Conservation (phyloP, 2,329 filamentous ascomycete species). For the Furcasterigmium furcatum region DNA sequence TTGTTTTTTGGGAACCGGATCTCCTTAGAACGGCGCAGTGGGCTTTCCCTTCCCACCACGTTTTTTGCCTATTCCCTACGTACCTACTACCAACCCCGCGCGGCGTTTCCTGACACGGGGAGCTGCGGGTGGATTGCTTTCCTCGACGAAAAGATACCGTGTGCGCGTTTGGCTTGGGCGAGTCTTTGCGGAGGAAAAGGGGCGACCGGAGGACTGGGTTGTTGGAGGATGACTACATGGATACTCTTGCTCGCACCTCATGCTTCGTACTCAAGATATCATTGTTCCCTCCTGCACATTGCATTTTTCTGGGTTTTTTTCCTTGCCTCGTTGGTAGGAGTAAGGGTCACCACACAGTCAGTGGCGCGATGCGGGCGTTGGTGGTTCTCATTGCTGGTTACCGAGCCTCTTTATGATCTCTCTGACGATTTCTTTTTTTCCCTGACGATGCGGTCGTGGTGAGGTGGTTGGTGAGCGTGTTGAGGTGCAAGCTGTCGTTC, state of each 20-base stretch:
- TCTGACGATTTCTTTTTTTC: too few species aligned
- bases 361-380: too few species aligned
- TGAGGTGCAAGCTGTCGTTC: too few species aligned
- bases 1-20: neutral
- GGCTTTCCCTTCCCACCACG: too few species aligned
- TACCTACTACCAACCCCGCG: too few species aligned
- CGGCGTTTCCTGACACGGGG: too few species aligned
- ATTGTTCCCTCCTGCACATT: neutral
- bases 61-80: too few species aligned
- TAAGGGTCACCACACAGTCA: too few species aligned
- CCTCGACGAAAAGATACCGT: neutral
- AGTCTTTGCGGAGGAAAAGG: neutral
- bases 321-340: neutral
- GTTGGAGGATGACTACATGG: slow-evolving; percentile 1
- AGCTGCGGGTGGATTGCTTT: neutral
- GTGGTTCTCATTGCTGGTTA: too few species aligned
- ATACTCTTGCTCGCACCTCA: slow-evolving; percentile 3
- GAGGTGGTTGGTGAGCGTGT: too few species aligned
- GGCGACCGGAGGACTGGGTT: neutral
- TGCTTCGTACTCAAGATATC: slow-evolving; percentile 7
- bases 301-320: neutral
- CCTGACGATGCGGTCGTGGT: too few species aligned
- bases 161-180: neutral
- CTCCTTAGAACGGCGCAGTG: neutral
- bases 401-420: too few species aligned